Conservation (phyloP, 441 rosid genomes). For the Sinapis alba region DNA sequence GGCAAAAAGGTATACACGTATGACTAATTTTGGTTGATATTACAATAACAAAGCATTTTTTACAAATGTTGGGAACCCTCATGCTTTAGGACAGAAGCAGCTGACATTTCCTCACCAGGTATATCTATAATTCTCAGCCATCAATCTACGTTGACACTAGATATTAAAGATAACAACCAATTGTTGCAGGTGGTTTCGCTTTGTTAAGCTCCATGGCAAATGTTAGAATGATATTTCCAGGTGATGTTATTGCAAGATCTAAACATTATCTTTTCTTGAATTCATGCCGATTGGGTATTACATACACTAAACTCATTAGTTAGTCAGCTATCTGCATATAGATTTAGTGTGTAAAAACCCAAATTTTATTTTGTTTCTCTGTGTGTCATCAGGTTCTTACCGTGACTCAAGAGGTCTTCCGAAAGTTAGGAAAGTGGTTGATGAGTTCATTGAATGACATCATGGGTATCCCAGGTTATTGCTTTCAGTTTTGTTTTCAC, state of each 20-base stretch:
- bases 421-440: not conserved
- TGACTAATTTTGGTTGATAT: not conserved
- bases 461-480: not conserved
- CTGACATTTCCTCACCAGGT: conserved; percentile 96
- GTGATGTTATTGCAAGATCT: not conserved
- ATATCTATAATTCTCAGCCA: not conserved
- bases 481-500: not conserved
- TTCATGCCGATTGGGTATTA: not conserved
- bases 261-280: not conserved
- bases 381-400: not conserved
- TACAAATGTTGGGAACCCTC: conserved; percentile 98
- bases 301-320: not conserved
- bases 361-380: not conserved
- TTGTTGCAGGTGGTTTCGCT: not conserved
- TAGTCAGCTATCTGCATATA: not conserved
- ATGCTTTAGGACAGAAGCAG: conserved; percentile 96
- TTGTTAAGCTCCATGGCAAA: not conserved
- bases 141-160: not conserved
- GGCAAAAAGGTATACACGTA: not conserved
- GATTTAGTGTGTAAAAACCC: not conserved
- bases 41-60: conserved; percentile 38
- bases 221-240: not conserved
- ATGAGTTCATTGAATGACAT: not conserved
- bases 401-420: not conserved
- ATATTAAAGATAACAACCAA: not conserved